phyloP scores from a whole-genome alignment of 495 filamentous ascomycete genomes.

The Neurospora sp. region DNA sequence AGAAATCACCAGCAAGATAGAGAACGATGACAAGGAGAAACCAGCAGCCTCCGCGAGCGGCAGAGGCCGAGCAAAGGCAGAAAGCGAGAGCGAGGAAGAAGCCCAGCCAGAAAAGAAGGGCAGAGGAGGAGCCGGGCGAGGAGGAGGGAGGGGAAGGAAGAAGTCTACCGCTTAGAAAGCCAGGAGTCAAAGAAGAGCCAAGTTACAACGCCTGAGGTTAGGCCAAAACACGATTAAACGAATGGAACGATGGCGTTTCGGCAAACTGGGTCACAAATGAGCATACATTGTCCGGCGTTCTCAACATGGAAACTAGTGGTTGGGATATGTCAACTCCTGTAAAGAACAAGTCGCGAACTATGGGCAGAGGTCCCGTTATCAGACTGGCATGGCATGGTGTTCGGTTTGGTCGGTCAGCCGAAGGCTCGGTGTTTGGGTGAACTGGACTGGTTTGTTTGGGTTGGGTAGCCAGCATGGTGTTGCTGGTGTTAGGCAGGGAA shows the following conservation, averaged over 20 bases:
- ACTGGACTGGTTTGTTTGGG: not conserved
- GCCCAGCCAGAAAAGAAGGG: slow-evolving; percentile 30
- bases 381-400: not conserved
- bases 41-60: slow-evolving; percentile 11
- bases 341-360: not conserved
- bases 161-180: not conserved
- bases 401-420: not conserved
- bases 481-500: not conserved
- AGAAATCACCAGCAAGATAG: slow-evolving; percentile 83
- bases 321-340: not conserved
- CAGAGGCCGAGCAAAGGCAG: slow-evolving; percentile 18
- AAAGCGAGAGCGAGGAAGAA: slow-evolving; percentile 38
- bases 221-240: not conserved
- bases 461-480: not conserved
- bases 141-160: slow-evolving; percentile 8
- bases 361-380: not conserved
- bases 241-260: not conserved
- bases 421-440: not conserved
- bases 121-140: slow-evolving; percentile 28
- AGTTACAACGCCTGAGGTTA: not conserved
- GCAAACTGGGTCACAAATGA: not conserved
- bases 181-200: no score
- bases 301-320: not conserved
- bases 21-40: slow-evolving; percentile 47
- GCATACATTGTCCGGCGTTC: not conserved